A percentile compares a stretch with the other conserved stretches of the same genome.
Evolutionary conservation across 2,329 filamentous ascomycete genomes (phyloP).

Genomic region (Fusarium haematococcum): DNA sequence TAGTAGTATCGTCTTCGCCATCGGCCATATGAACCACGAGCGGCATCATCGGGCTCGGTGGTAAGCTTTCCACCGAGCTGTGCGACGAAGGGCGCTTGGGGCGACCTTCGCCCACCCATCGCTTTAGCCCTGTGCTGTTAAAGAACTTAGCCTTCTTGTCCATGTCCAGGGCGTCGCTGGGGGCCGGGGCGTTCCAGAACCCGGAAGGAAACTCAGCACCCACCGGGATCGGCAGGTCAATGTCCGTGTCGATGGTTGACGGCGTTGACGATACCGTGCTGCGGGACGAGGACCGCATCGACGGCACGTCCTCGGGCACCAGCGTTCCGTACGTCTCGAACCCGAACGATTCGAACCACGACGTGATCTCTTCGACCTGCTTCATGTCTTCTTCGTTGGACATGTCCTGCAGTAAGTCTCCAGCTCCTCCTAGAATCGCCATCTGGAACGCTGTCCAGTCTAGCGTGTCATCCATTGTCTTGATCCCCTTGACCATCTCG

Average conservation of each 20-base stretch:
- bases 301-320: slow-evolving; percentile 39
- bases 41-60: slow-evolving; percentile 63
- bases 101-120: slow-evolving; percentile 53
- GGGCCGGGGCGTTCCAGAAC: slow-evolving; percentile 48
- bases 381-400: slow-evolving; percentile 60
- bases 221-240: slow-evolving; percentile 54
- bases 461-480: slow-evolving; percentile 60
- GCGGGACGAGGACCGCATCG: slow-evolving; percentile 37
- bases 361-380: slow-evolving; percentile 56
- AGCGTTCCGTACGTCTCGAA: slow-evolving; percentile 59
- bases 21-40: slow-evolving; percentile 56
- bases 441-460: slow-evolving; percentile 76
- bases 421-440: slow-evolving; percentile 69
- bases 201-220: slow-evolving; percentile 49
- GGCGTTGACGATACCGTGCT: slow-evolving; percentile 45
- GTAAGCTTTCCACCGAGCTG: slow-evolving; percentile 54
- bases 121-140: slow-evolving; percentile 46
- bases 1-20: slow-evolving; percentile 43
- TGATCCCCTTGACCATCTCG: slow-evolving; percentile 53
- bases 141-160: slow-evolving; percentile 50
- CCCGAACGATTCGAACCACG: slow-evolving; percentile 65
- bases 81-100: slow-evolving; percentile 47
- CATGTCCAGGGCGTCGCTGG: slow-evolving; percentile 41
- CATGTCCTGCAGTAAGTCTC: slow-evolving; percentile 60
- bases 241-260: slow-evolving; percentile 47